These are phyloP conservation scores for Botrytis cinerea DNA, from an alignment of 2,329 filamentous ascomycete genomes.

Conservation along the genomic window DNA sequence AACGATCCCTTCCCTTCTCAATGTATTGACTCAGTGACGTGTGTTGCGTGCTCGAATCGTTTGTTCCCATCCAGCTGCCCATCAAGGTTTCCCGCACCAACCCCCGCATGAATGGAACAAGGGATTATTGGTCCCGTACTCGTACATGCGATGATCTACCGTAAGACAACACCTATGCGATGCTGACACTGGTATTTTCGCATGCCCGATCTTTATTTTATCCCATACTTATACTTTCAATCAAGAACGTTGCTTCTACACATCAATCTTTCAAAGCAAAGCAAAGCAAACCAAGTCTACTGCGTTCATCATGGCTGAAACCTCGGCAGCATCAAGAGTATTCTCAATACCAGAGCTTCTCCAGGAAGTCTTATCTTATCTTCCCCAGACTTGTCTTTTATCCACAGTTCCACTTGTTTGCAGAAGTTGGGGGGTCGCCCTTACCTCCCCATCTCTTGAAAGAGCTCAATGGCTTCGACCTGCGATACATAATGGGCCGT, in stretches of 20 bases:
- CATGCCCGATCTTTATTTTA: neutral
- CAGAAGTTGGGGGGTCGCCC: slow-evolving; percentile 15
- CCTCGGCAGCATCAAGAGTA: slow-evolving; percentile 9
- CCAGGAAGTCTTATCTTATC: slow-evolving; percentile 16
- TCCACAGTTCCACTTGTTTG: neutral
- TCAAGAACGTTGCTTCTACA: neutral
- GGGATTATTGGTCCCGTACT: neutral
- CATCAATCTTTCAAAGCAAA: neutral
- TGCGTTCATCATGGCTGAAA: slow-evolving; percentile 6
- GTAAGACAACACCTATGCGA: too few species aligned
- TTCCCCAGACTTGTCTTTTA: slow-evolving; percentile 20
- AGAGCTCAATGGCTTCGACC: slow-evolving; percentile 19
- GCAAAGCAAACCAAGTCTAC: neutral
- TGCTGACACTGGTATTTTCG: neutral
- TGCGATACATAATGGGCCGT: neutral
- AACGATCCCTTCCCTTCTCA: neutral
- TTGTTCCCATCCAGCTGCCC: neutral
- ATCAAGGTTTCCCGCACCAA: slow-evolving; percentile 15
- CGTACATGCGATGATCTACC: neutral
- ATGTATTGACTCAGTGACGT: neutral
- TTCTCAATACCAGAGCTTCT: slow-evolving; percentile 22
- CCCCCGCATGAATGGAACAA: neutral
- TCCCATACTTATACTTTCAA: neutral
- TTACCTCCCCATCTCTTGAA: slow-evolving; percentile 15
- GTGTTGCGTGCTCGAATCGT: neutral